Conservation (phyloP, 441 rosid genomes). For the Erodium trifolium region DNA sequence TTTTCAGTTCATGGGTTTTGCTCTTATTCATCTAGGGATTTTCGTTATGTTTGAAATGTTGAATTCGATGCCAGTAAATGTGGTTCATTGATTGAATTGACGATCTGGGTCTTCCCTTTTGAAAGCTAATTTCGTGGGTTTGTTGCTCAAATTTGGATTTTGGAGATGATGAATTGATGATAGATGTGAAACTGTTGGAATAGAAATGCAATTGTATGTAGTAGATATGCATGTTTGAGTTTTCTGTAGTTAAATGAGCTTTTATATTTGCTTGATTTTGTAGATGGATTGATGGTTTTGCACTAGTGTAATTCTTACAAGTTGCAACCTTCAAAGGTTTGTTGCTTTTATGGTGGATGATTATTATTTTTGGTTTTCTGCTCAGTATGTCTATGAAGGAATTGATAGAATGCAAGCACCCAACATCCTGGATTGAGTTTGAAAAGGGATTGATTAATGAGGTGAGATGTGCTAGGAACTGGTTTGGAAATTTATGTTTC, state of each 20-base stretch:
- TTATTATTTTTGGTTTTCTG: constrained; percentile 19
- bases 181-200: neutral
- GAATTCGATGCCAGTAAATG: neutral
- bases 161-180: neutral
- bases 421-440: constrained; percentile 79
- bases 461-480: constrained; percentile 38
- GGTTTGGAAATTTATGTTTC: neutral
- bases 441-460: constrained; percentile 66
- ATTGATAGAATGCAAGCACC: constrained; percentile 67
- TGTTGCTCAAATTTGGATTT: neutral
- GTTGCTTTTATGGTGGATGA: constrained; percentile 11
- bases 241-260: neutral
- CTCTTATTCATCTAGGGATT: neutral
- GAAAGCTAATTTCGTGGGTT: neutral
- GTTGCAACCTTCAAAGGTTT: too few relatives aligned
- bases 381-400: constrained; percentile 71
- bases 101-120: constrained; percentile 2
- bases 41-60: neutral
- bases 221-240: neutral
- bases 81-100: neutral
- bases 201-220: neutral
- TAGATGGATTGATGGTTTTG: neutral
- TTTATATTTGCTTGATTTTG: neutral
- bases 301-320: neutral
- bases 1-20: neutral